A percentile compares a stretch with the other conserved stretches of the same genome.
These are phyloP conservation scores for Eleusine coracana DNA, from an alignment of 176 grass and related monocot genomes.

Conservation along the genomic window DNA sequence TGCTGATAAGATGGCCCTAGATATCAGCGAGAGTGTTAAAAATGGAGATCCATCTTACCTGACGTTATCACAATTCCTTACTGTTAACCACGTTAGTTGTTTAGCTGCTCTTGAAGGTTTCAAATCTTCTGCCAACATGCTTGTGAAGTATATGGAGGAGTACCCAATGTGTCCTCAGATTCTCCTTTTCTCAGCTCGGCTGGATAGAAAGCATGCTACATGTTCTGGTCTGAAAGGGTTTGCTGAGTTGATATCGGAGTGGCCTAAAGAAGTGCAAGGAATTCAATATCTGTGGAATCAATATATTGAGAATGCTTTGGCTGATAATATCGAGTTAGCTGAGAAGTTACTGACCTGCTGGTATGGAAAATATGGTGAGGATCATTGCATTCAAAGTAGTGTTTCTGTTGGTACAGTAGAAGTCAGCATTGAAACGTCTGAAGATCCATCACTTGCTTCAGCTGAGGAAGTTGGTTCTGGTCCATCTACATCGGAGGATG, in stretches of 20 bases:
- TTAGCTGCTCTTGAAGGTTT: conserved; percentile 62
- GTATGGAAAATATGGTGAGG: conserved; percentile 65
- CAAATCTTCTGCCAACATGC: conserved; percentile 56
- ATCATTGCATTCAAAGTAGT: conserved; percentile 27
- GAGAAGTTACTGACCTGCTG: conserved; percentile 62
- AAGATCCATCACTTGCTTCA: conserved; percentile 32
- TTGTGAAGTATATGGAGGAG: conserved; percentile 78
- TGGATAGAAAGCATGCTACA: conserved; percentile 48
- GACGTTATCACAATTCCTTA: conserved; percentile 67
- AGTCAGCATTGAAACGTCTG: conserved; percentile 27
- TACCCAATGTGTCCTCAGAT: conserved; percentile 87
- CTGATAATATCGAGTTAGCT: conserved; percentile 60
- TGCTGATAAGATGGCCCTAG: conserved; percentile 60
- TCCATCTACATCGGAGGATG: conserved; percentile 58
- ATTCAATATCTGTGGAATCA: conserved; percentile 96
- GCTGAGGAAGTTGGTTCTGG: conserved; percentile 34
- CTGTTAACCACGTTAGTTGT: conserved; percentile 81
- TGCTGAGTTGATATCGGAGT: conserved; percentile 67
- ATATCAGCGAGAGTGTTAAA: conserved; percentile 53
- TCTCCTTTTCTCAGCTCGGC: conserved; percentile 57
- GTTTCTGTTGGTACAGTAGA: conserved; percentile 29
- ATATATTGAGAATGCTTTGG: conserved; percentile 64
- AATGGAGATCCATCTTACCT: conserved; percentile 73
- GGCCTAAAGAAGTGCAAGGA: conserved; percentile 77
- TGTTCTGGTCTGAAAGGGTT: conserved; percentile 60